These are phyloP conservation scores for Exophiala sideris DNA, from an alignment of 2,329 filamentous ascomycete genomes.

Conservation along the genomic window DNA sequence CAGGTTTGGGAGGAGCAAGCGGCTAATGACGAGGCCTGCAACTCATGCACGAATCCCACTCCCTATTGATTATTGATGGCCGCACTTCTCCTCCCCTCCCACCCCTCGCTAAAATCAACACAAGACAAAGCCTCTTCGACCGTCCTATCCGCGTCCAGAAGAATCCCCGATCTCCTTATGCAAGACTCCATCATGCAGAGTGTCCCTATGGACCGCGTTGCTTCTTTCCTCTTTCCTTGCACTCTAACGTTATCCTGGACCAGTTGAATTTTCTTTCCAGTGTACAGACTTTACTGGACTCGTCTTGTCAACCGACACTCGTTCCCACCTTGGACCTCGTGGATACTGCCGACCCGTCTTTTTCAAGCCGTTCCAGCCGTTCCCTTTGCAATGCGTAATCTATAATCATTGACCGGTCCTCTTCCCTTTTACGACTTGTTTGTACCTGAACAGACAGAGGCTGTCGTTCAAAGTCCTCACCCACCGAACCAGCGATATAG, in stretches of 20 bases:
- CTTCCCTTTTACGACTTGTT: background rate
- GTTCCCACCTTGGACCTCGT: background rate
- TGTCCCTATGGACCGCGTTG: background rate
- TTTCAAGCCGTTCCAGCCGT: background rate
- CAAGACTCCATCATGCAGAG: background rate
- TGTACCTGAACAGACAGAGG: no score
- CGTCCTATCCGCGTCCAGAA: no score
- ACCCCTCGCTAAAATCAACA: no score
- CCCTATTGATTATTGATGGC: no score
- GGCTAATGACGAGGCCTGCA: background rate
- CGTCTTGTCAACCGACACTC: background rate
- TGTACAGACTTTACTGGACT: background rate
- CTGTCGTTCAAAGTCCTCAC: no score
- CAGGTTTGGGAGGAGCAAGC: background rate
- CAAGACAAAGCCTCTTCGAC: no score
- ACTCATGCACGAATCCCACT: no score
- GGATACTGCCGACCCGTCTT: constrained; percentile 1
- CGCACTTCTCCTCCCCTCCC: no score
- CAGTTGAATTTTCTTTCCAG: background rate
- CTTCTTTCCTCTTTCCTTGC: background rate
- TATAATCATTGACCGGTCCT: background rate
- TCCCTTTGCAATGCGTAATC: background rate
- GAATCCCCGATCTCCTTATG: background rate
- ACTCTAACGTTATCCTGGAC: background rate
- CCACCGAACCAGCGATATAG: no score